These are phyloP conservation scores for Lindgomyces ingoldianus DNA, from an alignment of 495 filamentous ascomycete genomes.

Conservation along the genomic window DNA sequence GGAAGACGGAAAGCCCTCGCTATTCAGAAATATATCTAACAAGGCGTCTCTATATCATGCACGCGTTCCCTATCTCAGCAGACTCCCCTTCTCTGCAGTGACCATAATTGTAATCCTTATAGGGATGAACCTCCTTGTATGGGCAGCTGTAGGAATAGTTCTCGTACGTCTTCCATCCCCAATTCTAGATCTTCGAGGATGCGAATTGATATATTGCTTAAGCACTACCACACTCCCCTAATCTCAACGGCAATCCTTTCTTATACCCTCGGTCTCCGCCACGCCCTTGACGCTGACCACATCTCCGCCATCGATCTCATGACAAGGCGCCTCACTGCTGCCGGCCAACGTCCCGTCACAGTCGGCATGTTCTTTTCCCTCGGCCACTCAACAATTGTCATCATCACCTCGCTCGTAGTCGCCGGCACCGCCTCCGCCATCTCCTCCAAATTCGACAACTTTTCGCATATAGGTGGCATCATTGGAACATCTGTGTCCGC, in stretches of 20 bases:
- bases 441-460: constrained; percentile 72
- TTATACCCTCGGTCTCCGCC: constrained; percentile 86
- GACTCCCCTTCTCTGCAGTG: constrained; percentile 64
- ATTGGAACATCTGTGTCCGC: constrained; percentile 84
- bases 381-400: constrained; percentile 85
- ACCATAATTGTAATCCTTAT: constrained; percentile 67
- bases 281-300: constrained; percentile 96
- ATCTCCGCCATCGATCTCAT: constrained; percentile 96
- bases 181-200: constrained; percentile 41
- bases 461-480: constrained; percentile 80
- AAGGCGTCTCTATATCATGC: constrained; percentile 44
- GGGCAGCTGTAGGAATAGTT: constrained; percentile 71
- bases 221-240: constrained; percentile 52
- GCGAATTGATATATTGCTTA: background rate
- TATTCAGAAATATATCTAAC: constrained; percentile 20
- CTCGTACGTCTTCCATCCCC: constrained; percentile 48
- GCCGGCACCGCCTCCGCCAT: constrained; percentile 85
- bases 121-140: constrained; percentile 67
- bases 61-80: constrained; percentile 41
- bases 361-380: constrained; percentile 96
- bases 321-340: constrained; percentile 86
- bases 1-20: constrained; percentile 1
- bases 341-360: constrained; percentile 82
- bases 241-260: constrained; percentile 78
- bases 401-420: constrained; percentile 87